These are phyloP conservation scores for Cordyceps cicadae DNA, from an alignment of 2,329 filamentous ascomycete species.

Conservation along the genomic window DNA sequence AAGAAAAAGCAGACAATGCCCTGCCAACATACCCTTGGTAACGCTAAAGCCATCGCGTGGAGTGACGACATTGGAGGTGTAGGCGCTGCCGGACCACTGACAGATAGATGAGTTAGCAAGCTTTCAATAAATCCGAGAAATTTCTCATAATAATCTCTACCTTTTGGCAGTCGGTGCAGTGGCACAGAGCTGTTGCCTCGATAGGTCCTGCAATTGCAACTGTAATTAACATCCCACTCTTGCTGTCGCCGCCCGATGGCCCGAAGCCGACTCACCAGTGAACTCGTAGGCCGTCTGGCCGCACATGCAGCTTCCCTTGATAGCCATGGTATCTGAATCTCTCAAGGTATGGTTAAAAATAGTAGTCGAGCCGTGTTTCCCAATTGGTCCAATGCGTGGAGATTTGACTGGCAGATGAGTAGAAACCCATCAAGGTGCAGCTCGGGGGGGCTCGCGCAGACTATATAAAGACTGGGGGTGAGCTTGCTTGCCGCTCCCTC, in stretches of 20 bases:
- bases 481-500: background rate
- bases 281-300: slow-evolving; percentile 27
- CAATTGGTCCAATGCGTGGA: background rate
- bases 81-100: slow-evolving; percentile 44
- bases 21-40: slow-evolving; percentile 32
- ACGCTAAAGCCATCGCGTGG: slow-evolving; percentile 38
- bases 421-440: slow-evolving; percentile 4
- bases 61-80: slow-evolving; percentile 46
- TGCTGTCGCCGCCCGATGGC: background rate
- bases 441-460: background rate
- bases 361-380: background rate
- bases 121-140: background rate
- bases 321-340: slow-evolving; percentile 11
- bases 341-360: background rate
- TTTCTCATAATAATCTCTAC: slow-evolving; percentile 18
- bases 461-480: slow-evolving; percentile 4
- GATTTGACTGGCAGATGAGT: background rate
- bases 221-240: background rate
- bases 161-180: slow-evolving; percentile 48
- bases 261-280: slow-evolving; percentile 20
- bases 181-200: slow-evolving; percentile 38
- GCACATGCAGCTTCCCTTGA: slow-evolving; percentile 29
- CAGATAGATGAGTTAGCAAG: background rate
- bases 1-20: background rate
- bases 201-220: slow-evolving; percentile 32